A percentile compares a stretch with the other conserved stretches of the same genome.
Evolutionary conservation across 2,329 filamentous ascomycete species (phyloP).

Genomic region (Macroventuria anomochaeta): DNA sequence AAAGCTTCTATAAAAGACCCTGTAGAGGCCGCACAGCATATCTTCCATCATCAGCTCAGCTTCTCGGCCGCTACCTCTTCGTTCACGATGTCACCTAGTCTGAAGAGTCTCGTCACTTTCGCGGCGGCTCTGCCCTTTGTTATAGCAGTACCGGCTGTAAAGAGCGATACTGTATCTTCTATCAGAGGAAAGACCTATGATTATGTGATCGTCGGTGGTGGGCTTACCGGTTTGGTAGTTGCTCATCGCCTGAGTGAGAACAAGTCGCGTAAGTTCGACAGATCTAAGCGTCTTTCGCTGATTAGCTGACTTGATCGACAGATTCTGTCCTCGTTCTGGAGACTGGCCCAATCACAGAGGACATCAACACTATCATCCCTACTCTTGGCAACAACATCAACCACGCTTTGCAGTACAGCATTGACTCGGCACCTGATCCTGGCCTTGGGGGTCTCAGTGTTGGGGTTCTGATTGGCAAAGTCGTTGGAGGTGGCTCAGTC

Average conservation of each 20-base stretch:
- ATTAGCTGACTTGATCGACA: conserved; percentile 3
- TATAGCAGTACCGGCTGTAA: not conserved
- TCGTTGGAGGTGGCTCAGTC: conserved; percentile 41
- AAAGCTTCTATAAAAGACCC: conserved; percentile 1
- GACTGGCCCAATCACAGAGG: conserved; percentile 21
- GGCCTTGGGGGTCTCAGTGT: conserved; percentile 29
- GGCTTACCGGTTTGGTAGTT: conserved; percentile 27
- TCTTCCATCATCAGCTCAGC: not conserved
- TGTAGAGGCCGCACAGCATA: not conserved
- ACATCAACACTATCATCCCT: conserved; percentile 18
- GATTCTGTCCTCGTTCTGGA: conserved; percentile 30
- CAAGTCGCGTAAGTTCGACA: conserved; percentile 9
- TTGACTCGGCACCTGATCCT: conserved; percentile 22
- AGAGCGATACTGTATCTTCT: not conserved
- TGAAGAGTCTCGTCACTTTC: conserved; percentile 7
- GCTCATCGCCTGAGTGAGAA: conserved; percentile 31
- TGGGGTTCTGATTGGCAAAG: conserved; percentile 23
- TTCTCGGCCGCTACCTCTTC: not conserved
- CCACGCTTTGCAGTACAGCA: conserved; percentile 18
- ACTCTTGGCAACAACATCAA: conserved; percentile 21
- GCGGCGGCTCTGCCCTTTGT: conserved; percentile 1
- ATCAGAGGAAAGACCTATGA: conserved; percentile 23
- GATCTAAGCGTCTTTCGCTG: not conserved
- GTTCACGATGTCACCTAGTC: conserved; percentile 5
- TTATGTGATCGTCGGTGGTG: conserved; percentile 36